Percentiles rank a stretch among this genome's conserved stretches.
Evolutionary conservation across 1,139 yeast genomes (phyloP).

Genomic region (Komagataea norvegica): DNA sequence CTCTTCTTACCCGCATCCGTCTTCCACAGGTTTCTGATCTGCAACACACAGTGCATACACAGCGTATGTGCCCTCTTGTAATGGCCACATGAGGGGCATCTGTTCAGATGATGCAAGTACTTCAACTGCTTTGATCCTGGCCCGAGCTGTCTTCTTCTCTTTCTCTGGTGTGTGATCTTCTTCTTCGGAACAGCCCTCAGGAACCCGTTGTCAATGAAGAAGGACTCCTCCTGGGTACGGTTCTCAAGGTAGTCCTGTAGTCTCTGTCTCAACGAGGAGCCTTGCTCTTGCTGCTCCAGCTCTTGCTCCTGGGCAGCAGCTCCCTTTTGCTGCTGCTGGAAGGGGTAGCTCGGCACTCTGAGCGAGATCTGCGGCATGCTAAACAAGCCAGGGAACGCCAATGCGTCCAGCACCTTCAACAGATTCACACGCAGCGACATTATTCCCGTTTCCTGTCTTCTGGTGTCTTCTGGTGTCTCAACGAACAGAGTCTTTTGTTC

Average conservation of each 20-base stretch:
- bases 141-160: slow-evolving; percentile 75
- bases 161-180: slow-evolving; percentile 81
- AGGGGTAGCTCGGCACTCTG: slow-evolving; percentile 24
- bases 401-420: slow-evolving; percentile 11
- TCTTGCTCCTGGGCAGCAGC: slow-evolving; percentile 7
- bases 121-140: slow-evolving; percentile 81
- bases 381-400: slow-evolving; percentile 22
- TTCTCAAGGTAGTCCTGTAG: slow-evolving; percentile 23
- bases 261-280: slow-evolving; percentile 21
- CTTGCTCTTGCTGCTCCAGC: too few relatives aligned
- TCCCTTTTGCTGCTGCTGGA: too few relatives aligned
- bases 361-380: slow-evolving; percentile 24
- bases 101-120: slow-evolving; percentile 67
- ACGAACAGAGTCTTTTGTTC: neutral
- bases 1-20: slow-evolving; percentile 30
- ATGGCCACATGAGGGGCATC: slow-evolving; percentile 96
- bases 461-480: neutral
- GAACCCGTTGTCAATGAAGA: slow-evolving; percentile 53
- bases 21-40: slow-evolving; percentile 72
- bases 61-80: slow-evolving; percentile 84
- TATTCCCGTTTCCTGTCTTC: too few relatives aligned
- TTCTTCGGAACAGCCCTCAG: slow-evolving; percentile 89
- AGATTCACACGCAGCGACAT: slow-evolving; percentile 20
- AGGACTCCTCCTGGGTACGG: slow-evolving; percentile 23
- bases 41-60: slow-evolving; percentile 89